phyloP scores from a whole-genome alignment of 2,329 filamentous ascomycete genomes.

The Chaetomium sp. region DNA sequence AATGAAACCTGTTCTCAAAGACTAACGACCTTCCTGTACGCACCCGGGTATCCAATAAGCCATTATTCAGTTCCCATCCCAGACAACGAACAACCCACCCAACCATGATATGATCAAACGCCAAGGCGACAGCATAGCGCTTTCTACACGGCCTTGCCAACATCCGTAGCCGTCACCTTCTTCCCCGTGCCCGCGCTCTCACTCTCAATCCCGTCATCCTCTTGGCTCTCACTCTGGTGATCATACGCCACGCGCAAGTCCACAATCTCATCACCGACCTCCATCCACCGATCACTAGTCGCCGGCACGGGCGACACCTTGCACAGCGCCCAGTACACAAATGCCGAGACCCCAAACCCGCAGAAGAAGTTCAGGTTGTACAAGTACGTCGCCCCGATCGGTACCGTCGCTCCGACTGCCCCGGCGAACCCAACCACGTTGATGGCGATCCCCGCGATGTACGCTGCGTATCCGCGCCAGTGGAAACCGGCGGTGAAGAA shows the following conservation, averaged over 20 bases:
- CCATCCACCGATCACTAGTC: constrained; percentile 68
- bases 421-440: constrained; percentile 90
- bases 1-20: too few species aligned
- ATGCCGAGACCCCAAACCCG: constrained; percentile 65
- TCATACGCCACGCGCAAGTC: constrained; percentile 45
- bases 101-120: not conserved
- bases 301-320: constrained; percentile 66
- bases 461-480: constrained; percentile 78
- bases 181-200: not conserved
- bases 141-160: constrained; percentile 2
- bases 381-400: constrained; percentile 72
- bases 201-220: not conserved
- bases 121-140: not conserved
- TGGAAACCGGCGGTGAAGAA: constrained; percentile 68
- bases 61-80: not conserved
- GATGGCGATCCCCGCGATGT: constrained; percentile 76
- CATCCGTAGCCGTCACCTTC: constrained; percentile 1
- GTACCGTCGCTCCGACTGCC: constrained; percentile 65
- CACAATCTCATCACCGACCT: constrained; percentile 60
- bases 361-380: constrained; percentile 90
- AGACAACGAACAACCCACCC: not conserved
- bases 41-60: not conserved
- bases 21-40: not conserved
- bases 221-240: constrained; percentile 15
- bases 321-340: constrained; percentile 65